phyloP scores from a whole-genome alignment of 768 basidiomycete genomes.

The Suillus plorans region DNA sequence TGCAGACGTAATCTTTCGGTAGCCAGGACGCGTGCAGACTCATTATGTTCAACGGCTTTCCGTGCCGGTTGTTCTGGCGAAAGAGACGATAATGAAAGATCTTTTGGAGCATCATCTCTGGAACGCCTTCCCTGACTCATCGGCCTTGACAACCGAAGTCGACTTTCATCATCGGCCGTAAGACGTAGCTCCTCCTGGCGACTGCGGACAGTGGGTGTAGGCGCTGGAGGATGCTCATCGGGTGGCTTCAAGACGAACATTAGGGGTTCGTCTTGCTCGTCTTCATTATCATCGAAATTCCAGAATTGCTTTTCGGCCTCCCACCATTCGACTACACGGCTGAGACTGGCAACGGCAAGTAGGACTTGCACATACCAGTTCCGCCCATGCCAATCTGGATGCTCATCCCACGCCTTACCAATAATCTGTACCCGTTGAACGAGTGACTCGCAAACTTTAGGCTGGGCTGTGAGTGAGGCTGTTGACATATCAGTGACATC shows the following conservation, averaged over 20 bases:
- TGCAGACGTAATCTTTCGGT: slow-evolving; percentile 86
- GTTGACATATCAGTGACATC: slow-evolving; percentile 91
- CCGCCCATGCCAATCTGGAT: slow-evolving; percentile 96
- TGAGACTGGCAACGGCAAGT: slow-evolving; percentile 92
- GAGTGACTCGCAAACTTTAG: slow-evolving; percentile 81
- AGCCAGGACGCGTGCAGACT: slow-evolving; percentile 81
- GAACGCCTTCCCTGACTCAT: slow-evolving; percentile 52
- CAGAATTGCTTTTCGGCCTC: slow-evolving; percentile 99
- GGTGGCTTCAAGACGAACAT: slow-evolving; percentile 92
- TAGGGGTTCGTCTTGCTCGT: slow-evolving; percentile 88
- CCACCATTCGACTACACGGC: slow-evolving; percentile 99
- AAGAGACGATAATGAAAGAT: slow-evolving; percentile 38
- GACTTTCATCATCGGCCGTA: slow-evolving; percentile 32
- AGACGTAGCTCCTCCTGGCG: slow-evolving; percentile 37
- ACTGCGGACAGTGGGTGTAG: slow-evolving; percentile 38
- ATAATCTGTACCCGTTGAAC: slow-evolving; percentile 90
- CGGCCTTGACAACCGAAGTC: slow-evolving; percentile 48
- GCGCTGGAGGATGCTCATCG: slow-evolving; percentile 51
- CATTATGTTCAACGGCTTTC: slow-evolving; percentile 56
- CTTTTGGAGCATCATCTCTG: slow-evolving; percentile 58
- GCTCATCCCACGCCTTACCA: slow-evolving; percentile 95
- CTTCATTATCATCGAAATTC: slow-evolving; percentile 94
- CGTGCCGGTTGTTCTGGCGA: slow-evolving; percentile 37
- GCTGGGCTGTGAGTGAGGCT: slow-evolving; percentile 78
- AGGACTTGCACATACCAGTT: slow-evolving; percentile 98